phyloP scores from a whole-genome alignment of 306 rosid species.

The Bauhinia variegata region DNA sequence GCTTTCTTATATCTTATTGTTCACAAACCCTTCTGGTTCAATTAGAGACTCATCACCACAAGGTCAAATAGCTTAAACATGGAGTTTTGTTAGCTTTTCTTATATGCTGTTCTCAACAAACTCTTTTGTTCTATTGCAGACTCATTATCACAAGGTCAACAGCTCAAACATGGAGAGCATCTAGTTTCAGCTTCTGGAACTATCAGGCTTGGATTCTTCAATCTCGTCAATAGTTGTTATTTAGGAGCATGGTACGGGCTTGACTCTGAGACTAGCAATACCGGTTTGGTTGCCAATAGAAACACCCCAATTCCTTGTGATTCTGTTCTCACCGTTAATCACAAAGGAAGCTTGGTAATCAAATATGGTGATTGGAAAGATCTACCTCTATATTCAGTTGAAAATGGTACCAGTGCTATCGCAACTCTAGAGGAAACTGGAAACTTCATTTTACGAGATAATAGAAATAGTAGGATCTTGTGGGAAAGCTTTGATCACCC shows the following conservation, averaged over 20 bases:
- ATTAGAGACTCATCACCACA: too few relatives aligned
- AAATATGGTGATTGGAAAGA: not conserved
- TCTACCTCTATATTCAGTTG: constrained; percentile 16
- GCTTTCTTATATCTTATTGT: too few relatives aligned
- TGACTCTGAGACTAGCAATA: too few relatives aligned
- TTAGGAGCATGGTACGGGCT: constrained; percentile 20
- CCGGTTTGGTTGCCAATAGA: constrained; percentile 37
- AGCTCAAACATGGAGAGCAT: constrained; percentile 28
- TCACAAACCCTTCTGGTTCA: too few relatives aligned
- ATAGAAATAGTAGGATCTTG: constrained; percentile 29
- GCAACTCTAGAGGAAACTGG: constrained; percentile 30
- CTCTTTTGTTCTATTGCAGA: too few relatives aligned
- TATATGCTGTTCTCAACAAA: too few relatives aligned
- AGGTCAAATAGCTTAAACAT: too few relatives aligned
- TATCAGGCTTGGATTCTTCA: constrained; percentile 35
- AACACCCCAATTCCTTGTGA: constrained; percentile 16
- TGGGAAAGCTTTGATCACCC: not conserved
- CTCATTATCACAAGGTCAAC: constrained; percentile 27
- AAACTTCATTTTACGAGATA: constrained; percentile 31
- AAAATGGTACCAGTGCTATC: constrained; percentile 13
- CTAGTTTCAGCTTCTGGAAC: constrained; percentile 19
- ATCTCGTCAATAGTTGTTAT: not conserved
- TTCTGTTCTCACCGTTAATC: constrained; percentile 30
- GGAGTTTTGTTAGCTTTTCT: too few relatives aligned
- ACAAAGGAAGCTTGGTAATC: constrained; percentile 35